Evolutionary conservation across 768 basidiomycete genomes (phyloP).

Genomic region (Podaxis sp.): DNA sequence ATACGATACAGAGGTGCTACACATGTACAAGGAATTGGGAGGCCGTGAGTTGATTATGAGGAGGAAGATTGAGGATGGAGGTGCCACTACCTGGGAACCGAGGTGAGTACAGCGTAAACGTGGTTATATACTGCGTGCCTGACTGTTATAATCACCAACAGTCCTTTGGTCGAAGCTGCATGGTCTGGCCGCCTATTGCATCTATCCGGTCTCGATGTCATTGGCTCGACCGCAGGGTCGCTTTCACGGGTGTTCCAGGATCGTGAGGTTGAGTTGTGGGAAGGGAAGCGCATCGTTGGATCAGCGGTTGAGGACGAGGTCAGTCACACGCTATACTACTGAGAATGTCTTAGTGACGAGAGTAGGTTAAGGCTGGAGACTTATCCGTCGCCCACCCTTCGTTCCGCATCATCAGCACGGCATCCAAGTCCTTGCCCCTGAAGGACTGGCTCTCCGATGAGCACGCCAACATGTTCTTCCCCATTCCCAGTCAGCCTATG

Average conservation of each 20-base stretch:
- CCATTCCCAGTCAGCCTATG: slow-evolving; percentile 64
- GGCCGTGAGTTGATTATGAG: slow-evolving; percentile 68
- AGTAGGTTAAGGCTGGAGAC: slow-evolving; percentile 32
- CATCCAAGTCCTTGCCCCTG: slow-evolving; percentile 63
- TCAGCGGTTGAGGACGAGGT: slow-evolving; percentile 49
- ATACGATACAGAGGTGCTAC: slow-evolving; percentile 58
- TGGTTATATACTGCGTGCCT: background rate
- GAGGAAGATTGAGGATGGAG: slow-evolving; percentile 53
- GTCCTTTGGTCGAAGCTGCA: slow-evolving; percentile 56
- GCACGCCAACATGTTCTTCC: slow-evolving; percentile 71
- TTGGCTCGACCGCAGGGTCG: slow-evolving; percentile 65
- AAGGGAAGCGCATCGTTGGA: slow-evolving; percentile 56
- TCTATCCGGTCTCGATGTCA: slow-evolving; percentile 61
- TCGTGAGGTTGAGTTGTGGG: slow-evolving; percentile 66
- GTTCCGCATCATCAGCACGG: slow-evolving; percentile 61
- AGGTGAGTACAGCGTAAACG: slow-evolving; percentile 38
- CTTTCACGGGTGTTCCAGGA: slow-evolving; percentile 60
- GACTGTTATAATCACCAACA: slow-evolving; percentile 20
- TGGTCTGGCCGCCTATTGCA: slow-evolving; percentile 59
- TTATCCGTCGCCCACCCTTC: slow-evolving; percentile 55
- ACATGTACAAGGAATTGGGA: slow-evolving; percentile 70
- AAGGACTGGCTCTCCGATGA: slow-evolving; percentile 70
- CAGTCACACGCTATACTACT: background rate
- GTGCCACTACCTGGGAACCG: slow-evolving; percentile 60
- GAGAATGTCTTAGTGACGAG: background rate